Percentiles rank a stretch among this genome's conserved stretches.
These are phyloP conservation scores for Starmera dryadoides DNA, from an alignment of 805 yeast species.

Conservation along the genomic window DNA sequence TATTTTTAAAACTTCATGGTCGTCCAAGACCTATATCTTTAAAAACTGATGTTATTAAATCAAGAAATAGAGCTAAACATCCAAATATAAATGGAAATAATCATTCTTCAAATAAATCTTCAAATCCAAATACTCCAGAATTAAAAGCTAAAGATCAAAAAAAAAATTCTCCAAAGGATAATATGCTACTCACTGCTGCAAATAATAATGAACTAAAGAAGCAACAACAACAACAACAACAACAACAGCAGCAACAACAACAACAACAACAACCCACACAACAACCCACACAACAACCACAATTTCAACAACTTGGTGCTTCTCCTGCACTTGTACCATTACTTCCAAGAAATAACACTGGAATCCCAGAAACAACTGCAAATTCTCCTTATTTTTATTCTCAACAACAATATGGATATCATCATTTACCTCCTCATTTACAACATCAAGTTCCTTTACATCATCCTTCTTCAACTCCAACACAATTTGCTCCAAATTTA, in stretches of 20 bases:
- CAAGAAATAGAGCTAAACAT: slow-evolving; percentile 78
- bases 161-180: slow-evolving; percentile 8
- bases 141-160: slow-evolving; percentile 10
- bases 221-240: slow-evolving; percentile 1
- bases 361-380: slow-evolving; percentile 9
- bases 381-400: slow-evolving; percentile 7
- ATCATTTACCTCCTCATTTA: slow-evolving; percentile 4
- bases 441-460: slow-evolving; percentile 45
- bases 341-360: slow-evolving; percentile 26
- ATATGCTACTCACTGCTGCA: background rate
- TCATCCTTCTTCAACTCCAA: slow-evolving; percentile 63
- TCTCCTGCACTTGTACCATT: slow-evolving; percentile 35
- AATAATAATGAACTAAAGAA: background rate
- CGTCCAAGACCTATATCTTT: slow-evolving; percentile 86
- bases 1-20: slow-evolving; percentile 84
- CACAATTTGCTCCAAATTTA: slow-evolving; percentile 61
- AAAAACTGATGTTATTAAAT: slow-evolving; percentile 88
- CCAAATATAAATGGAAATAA: slow-evolving; percentile 7
- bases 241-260: background rate
- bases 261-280: background rate
- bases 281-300: background rate
- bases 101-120: slow-evolving; percentile 6
- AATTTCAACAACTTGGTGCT: background rate
- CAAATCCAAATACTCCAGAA: slow-evolving; percentile 16
- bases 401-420: slow-evolving; percentile 3